Base-by-base conservation (phyloP, 139 green algal genomes). In the Mesostigma viride region DNA sequence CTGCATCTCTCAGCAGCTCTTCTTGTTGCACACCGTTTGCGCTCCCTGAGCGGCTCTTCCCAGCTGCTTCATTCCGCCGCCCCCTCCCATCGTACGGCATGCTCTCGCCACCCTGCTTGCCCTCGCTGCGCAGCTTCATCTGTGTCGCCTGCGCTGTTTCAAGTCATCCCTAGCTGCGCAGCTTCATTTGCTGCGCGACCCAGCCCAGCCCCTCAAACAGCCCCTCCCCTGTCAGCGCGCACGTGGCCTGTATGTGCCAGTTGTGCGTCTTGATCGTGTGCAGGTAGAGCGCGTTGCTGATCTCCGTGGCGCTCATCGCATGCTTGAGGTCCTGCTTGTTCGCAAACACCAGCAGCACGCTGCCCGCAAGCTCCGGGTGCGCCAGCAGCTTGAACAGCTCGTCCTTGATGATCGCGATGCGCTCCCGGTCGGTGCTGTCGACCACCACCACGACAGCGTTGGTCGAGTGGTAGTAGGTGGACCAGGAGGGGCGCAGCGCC, bases 191-290 rank as follows among this genome's bases (percentile, higher is more conserved):
- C 57, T 77, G 71, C 40, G 65, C 71, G 20, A 98, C 80, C 92
- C 92, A 99, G 79, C 96, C 92, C 30, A 99, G 83, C 36, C 92
- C 92, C 72, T 99, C 93, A 62, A 95, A 97, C 58, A 99, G 80
- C 30, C 93, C 93, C 75, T 99, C 92, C 28, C 93, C 93, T 36
- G 79, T 86, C 2, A 90, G 96, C 4, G 93, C 93, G 71, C 90
- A 95, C 28, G 87, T 91, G 71, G 81, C 89, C 84, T 99, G 93
- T 34, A 92, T 88, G 64, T 86, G 81, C 81, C 81, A 86, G 65
- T 82, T 70, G 57, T 86, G 80, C 24, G 69, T 45, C 57, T 79
- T 84, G 53, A 86, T 78, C 24, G 58, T 73, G 40, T 83, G 58
- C 58, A 92, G 67, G 24, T 65, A 60, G 20, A 92, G 75, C 22